Percentiles rank a stretch among this genome's conserved stretches.
These are phyloP conservation scores for Rhodocollybia butyracea DNA, from an alignment of 768 basidiomycete species.

Conservation along the genomic window DNA sequence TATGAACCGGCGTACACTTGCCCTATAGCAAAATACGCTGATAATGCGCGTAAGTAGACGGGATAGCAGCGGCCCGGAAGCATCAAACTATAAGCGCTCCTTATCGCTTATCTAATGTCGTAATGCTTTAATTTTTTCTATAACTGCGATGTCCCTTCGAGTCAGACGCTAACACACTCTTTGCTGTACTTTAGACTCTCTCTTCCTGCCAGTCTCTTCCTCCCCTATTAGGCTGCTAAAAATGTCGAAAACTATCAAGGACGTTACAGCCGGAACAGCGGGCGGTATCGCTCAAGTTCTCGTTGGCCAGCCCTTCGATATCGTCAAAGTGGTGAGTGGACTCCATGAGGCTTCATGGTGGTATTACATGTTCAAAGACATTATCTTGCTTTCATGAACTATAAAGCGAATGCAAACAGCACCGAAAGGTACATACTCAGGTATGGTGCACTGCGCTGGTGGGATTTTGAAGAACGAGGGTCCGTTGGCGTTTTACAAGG, in stretches of 20 bases:
- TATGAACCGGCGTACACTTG: too few relatives aligned
- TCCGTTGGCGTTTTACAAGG: constrained; percentile 95
- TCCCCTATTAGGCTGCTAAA: neutral
- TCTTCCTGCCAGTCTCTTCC: neutral
- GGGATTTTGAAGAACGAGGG: constrained; percentile 90
- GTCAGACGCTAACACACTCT: neutral
- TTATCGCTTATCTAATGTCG: neutral
- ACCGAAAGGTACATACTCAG: constrained; percentile 82
- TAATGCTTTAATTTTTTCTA: neutral
- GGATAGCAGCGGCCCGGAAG: too few relatives aligned
- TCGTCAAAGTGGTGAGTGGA: constrained; percentile 87
- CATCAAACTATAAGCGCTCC: neutral
- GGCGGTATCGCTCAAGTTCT: constrained; percentile 91
- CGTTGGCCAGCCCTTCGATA: constrained; percentile 94
- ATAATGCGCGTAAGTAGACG: too few relatives aligned
- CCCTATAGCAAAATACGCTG: too few relatives aligned
- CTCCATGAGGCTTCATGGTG: constrained; percentile 1
- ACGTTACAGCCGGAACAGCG: constrained; percentile 85
- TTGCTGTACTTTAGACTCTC: neutral
- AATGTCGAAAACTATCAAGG: constrained; percentile 74
- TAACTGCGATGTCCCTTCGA: neutral
- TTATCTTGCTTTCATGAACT: neutral
- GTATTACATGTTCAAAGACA: constrained; percentile 13
- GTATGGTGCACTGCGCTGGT: constrained; percentile 88
- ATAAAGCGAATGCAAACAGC: constrained; percentile 91